Evolutionary conservation across 2,329 filamentous ascomycete species (phyloP), one percentile per base, ranked within the genome.

Genomic region (Penicillium hordei): DNA sequence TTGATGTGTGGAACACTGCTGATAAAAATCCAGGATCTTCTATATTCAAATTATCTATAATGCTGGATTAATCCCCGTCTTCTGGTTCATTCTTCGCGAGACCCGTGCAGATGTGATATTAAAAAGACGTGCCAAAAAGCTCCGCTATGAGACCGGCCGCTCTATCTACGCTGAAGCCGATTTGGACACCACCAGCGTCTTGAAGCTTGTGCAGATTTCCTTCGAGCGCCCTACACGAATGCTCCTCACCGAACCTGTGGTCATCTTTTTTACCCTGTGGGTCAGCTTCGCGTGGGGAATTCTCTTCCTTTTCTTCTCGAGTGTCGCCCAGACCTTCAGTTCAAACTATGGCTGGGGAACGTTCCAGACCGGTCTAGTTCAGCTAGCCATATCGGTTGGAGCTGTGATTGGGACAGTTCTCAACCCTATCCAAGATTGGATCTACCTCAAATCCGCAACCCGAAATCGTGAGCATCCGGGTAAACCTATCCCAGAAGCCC

Each of bases 201-300:
- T 48, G 59, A 65, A 66, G 15, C 61, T 73, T 3, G 61, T 77
- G n/a, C 72, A 74, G 44, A 60, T 77, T 6, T 77, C 76, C 0
- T 73, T 79, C 38, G 71, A 74, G 64, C 72, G 75, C 1, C 75
- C 76, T 0, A 74, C 67, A 0, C 62, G 66, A 13, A 72, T 80
- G 74, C 69, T 77, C 1, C 48, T 76, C 21, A 78, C 76, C 3
- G 75, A 79, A 31, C 76, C 76, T 0, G 73, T 80, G 1, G 72
- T 79, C 5, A 73, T 63, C 3, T 78, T 74, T 52, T 76, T 80
- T 65, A 78, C 76, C 0, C 64, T 79, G 0, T 79, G 76, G 76
- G 75, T 78, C 43, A 72, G 68, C 31, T 79, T 79, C 56, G 75
- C 76, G 0, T 78, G 75, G 75, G 76, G 76, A 1, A 78, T 78